phyloP scores from a whole-genome alignment of 768 basidiomycete genomes.

The Trametes cubensis region DNA sequence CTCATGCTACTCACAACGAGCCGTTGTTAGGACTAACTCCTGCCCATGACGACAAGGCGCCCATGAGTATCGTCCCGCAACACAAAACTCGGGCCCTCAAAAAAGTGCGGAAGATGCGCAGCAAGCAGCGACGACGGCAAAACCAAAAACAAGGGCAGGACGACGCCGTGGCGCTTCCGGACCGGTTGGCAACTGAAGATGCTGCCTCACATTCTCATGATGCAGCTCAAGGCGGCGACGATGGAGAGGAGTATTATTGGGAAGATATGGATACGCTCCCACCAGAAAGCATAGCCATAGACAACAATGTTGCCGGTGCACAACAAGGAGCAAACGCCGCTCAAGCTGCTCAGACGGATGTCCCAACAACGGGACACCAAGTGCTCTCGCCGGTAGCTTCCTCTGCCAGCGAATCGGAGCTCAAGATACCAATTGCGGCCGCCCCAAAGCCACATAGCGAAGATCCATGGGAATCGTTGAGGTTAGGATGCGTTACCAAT shows the following conservation, averaged over 20 bases:
- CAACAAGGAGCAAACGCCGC: no score
- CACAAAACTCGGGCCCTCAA: background rate
- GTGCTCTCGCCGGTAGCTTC: background rate
- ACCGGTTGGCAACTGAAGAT: no score
- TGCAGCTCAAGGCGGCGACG: background rate
- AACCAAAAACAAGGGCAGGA: background rate
- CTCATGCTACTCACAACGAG: no score
- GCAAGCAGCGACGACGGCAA: background rate
- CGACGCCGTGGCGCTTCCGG: background rate
- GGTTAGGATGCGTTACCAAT: background rate
- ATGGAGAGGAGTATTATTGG: conserved; percentile 19
- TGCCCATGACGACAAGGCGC: no score
- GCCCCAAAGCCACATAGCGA: background rate
- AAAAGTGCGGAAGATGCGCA: background rate
- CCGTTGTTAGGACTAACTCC: no score
- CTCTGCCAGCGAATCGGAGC: background rate
- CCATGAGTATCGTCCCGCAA: background rate
- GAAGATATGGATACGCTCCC: conserved; percentile 6
- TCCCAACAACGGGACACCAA: no score
- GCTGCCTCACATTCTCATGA: background rate
- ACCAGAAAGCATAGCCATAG: background rate
- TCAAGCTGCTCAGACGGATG: no score
- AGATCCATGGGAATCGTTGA: conserved; percentile 3
- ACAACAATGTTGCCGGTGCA: background rate
- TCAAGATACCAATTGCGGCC: background rate